Percentiles rank a stretch among this genome's conserved stretches.
Evolutionary conservation across 768 basidiomycete genomes (phyloP).

Genomic region (Leccinum disarticulatum): DNA sequence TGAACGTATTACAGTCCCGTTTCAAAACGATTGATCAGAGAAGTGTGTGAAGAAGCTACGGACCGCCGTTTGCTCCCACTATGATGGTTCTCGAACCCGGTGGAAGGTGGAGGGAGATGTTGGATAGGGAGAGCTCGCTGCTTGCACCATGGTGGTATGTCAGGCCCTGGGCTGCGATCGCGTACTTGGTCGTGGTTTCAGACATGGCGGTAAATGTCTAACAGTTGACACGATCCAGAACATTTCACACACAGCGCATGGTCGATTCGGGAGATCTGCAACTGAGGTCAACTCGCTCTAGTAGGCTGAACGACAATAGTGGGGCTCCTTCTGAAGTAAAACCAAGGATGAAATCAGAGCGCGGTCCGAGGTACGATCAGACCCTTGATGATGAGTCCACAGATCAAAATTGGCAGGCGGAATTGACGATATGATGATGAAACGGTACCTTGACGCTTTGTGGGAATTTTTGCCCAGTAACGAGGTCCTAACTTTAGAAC

Average conservation of each 20-base stretch:
- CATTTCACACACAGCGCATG: not conserved
- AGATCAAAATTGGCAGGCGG: not conserved
- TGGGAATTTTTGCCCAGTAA: not conserved
- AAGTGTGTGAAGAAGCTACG: conserved; percentile 20
- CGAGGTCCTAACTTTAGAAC: conserved; percentile 9
- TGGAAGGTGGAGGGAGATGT: conserved; percentile 66
- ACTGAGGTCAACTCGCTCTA: not conserved
- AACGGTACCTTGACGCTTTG: not conserved
- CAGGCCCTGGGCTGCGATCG: conserved; percentile 45
- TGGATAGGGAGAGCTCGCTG: conserved; percentile 52
- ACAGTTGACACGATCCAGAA: not conserved
- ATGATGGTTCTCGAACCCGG: conserved; percentile 81
- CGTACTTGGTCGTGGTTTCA: conserved; percentile 2
- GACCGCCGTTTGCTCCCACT: conserved; percentile 93
- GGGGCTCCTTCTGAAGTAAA: not conserved
- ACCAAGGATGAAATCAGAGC: not conserved
- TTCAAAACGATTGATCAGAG: not conserved
- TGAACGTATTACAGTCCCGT: conserved; percentile 1
- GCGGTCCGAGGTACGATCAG: not conserved
- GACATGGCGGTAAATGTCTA: not conserved
- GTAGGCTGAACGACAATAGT: not conserved
- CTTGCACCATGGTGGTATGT: conserved; percentile 55
- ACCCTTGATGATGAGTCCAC: not conserved
- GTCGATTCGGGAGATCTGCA: not conserved
- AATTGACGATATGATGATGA: not conserved